Evolutionary conservation across 1,139 yeast species (phyloP).

Genomic region (Suhomyces wounanorum): DNA sequence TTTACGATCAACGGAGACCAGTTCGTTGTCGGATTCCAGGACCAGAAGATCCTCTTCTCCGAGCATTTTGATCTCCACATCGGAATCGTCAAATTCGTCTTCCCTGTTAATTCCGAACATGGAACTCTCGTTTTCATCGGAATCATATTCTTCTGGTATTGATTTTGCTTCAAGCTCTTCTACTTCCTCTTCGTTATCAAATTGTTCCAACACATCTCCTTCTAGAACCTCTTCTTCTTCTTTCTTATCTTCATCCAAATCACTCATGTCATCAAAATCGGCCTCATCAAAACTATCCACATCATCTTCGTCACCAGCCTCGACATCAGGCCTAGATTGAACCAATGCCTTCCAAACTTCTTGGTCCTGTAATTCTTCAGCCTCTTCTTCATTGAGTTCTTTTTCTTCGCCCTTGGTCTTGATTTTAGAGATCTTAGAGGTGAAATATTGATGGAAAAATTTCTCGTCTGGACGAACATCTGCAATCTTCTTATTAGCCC

Average conservation of each 20-base stretch:
- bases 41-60: conserved; percentile 21
- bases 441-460: conserved; percentile 88
- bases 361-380: conserved; percentile 67
- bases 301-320: conserved; percentile 50
- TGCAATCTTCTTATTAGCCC: conserved; percentile 66
- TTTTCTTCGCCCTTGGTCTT: conserved; percentile 31
- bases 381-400: conserved; percentile 32
- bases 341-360: conserved; percentile 91
- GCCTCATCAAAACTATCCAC: conserved; percentile 54
- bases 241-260: conserved; percentile 24
- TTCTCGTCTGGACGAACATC: conserved; percentile 85
- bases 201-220: conserved; percentile 24
- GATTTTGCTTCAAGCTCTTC: conserved; percentile 24
- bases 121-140: conserved; percentile 25
- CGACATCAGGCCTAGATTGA: conserved; percentile 80
- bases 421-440: conserved; percentile 55
- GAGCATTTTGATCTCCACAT: conserved; percentile 26
- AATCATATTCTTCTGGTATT: conserved; percentile 16
- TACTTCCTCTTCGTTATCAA: conserved; percentile 18
- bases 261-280: conserved; percentile 42
- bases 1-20: conserved; percentile 17
- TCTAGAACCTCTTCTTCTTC: conserved; percentile 22
- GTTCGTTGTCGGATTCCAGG: not conserved
- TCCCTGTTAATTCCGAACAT: conserved; percentile 36
- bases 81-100: conserved; percentile 44